Evolutionary conservation across 2,329 filamentous ascomycete genomes (phyloP).

Genomic region (Chaetomium strumarium): DNA sequence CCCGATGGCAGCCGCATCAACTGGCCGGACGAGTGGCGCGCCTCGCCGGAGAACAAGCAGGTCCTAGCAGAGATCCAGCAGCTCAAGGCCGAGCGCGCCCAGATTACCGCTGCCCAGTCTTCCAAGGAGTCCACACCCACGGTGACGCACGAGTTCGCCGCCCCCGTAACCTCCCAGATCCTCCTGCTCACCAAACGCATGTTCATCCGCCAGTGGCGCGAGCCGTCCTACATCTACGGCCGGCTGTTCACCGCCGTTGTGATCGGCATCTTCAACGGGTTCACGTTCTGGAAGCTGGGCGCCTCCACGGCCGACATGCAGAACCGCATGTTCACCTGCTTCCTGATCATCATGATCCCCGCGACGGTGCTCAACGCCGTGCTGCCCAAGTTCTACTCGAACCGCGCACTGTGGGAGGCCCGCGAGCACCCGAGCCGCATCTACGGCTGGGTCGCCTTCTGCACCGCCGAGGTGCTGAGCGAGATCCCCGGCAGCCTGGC

Average conservation of each 20-base stretch:
- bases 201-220: constrained; percentile 60
- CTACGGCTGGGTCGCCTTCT: constrained; percentile 70
- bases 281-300: constrained; percentile 62
- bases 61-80: constrained; percentile 31
- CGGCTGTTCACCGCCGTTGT: constrained; percentile 58
- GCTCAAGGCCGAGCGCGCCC: constrained; percentile 38
- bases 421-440: constrained; percentile 74
- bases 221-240: constrained; percentile 56
- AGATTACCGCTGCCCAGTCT: neutral
- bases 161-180: constrained; percentile 51
- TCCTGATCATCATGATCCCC: constrained; percentile 70
- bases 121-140: constrained; percentile 34
- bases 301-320: constrained; percentile 58
- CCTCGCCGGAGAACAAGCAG: constrained; percentile 28
- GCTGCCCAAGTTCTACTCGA: constrained; percentile 64
- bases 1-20: constrained; percentile 40
- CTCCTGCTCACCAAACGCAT: constrained; percentile 48
- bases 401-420: constrained; percentile 61
- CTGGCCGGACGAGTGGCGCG: constrained; percentile 33
- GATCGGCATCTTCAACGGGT: constrained; percentile 62
- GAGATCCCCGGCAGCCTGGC: constrained; percentile 66
- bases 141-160: constrained; percentile 52
- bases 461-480: constrained; percentile 57
- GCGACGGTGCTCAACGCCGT: constrained; percentile 72
- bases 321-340: constrained; percentile 67